phyloP scores from a whole-genome alignment of 192 early-diverging fungal genomes.

The Rhizophagus sp. region DNA sequence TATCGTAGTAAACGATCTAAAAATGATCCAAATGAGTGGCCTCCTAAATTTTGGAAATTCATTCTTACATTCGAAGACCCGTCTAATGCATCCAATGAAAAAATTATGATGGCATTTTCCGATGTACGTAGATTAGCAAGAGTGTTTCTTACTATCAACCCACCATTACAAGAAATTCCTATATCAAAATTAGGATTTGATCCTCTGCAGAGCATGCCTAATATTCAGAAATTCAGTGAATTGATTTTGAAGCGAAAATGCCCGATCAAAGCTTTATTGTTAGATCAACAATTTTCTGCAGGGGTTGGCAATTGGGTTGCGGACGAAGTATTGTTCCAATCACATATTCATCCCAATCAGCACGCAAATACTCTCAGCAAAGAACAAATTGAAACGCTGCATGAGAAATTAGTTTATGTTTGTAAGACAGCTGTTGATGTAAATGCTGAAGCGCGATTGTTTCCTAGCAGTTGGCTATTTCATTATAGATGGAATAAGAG shows the following conservation, averaged over 20 bases:
- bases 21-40: constrained; percentile 50
- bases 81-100: background rate
- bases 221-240: constrained; percentile 45
- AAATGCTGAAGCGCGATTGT: constrained; percentile 67
- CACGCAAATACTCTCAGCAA: constrained; percentile 47
- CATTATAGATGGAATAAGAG: constrained; percentile 76
- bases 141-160: constrained; percentile 57
- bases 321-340: constrained; percentile 79
- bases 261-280: constrained; percentile 73
- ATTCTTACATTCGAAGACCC: constrained; percentile 45
- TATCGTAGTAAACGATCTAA: constrained; percentile 26
- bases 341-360: constrained; percentile 69
- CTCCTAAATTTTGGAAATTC: constrained; percentile 72
- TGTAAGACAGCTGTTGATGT: constrained; percentile 55
- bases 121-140: constrained; percentile 72
- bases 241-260: constrained; percentile 41
- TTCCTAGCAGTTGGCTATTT: constrained; percentile 79
- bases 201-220: constrained; percentile 61
- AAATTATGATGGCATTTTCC: constrained; percentile 48
- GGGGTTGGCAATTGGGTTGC: constrained; percentile 90
- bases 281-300: constrained; percentile 75
- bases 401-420: constrained; percentile 51
- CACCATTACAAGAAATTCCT: constrained; percentile 47
- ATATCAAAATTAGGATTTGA: constrained; percentile 78
- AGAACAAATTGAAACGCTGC: constrained; percentile 47